Evolutionary conservation across 1,139 yeast genomes (phyloP).

Genomic region (Eremothecium cymbalariae): DNA sequence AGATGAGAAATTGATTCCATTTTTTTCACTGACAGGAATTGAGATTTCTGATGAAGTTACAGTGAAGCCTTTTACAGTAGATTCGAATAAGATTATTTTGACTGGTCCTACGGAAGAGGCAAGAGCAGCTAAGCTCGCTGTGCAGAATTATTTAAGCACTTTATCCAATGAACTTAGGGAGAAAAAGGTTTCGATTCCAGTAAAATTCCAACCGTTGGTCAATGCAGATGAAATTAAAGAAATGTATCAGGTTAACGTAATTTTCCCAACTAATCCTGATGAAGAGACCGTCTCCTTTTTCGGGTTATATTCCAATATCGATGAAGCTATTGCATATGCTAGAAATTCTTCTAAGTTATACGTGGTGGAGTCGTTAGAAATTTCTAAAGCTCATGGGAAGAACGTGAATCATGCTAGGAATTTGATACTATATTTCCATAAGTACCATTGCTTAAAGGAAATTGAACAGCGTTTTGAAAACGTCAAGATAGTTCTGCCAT

Average conservation of each 20-base stretch:
- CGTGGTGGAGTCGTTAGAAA: slow-evolving; percentile 63
- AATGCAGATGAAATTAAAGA: slow-evolving; percentile 40
- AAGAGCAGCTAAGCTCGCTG: slow-evolving; percentile 28
- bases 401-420: slow-evolving; percentile 67
- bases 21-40: slow-evolving; percentile 36
- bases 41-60: slow-evolving; percentile 20
- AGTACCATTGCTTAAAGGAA: slow-evolving; percentile 41
- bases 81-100: slow-evolving; percentile 25
- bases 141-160: slow-evolving; percentile 41
- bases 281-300: slow-evolving; percentile 49
- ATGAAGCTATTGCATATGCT: slow-evolving; percentile 51
- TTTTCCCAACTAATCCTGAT: slow-evolving; percentile 42
- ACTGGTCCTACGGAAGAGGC: slow-evolving; percentile 33
- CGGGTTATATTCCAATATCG: slow-evolving; percentile 51
- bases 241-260: slow-evolving; percentile 55
- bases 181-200: slow-evolving; percentile 40
- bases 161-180: slow-evolving; percentile 41
- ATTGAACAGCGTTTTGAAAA: slow-evolving; percentile 32
- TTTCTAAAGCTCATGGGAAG: slow-evolving; percentile 82
- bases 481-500: slow-evolving; percentile 52
- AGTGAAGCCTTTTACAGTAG: slow-evolving; percentile 16
- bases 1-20: slow-evolving; percentile 44
- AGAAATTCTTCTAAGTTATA: slow-evolving; percentile 45
- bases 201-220: slow-evolving; percentile 44
- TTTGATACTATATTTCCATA: slow-evolving; percentile 56